Conservation (phyloP, 352 stramenopile genomes). For the Pythium insidiosum region DNA sequence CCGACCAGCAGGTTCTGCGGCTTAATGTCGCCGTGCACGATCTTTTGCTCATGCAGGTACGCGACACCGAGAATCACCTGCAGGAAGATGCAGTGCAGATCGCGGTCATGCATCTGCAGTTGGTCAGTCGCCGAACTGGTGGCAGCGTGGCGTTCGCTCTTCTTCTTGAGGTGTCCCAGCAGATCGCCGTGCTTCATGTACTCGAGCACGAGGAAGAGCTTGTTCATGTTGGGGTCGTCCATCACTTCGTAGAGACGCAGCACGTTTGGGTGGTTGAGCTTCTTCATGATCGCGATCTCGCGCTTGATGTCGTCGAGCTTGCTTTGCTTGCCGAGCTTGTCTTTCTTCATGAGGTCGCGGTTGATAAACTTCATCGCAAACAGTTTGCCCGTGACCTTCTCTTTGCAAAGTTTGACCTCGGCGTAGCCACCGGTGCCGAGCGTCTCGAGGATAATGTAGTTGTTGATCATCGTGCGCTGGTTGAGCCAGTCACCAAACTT, state of each 20-base stretch:
- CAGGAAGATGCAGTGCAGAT: slow-evolving; percentile 63
- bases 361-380: slow-evolving; percentile 88
- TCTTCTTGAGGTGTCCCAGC: slow-evolving; percentile 69
- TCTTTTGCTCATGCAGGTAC: slow-evolving; percentile 85
- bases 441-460: slow-evolving; percentile 88
- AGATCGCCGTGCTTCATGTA: slow-evolving; percentile 89
- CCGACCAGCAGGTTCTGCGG: slow-evolving; percentile 84
- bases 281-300: slow-evolving; percentile 98
- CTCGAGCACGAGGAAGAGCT: slow-evolving; percentile 96
- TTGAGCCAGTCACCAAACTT: slow-evolving; percentile 84
- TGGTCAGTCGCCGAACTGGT: too few relatives aligned
- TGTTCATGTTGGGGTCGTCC: slow-evolving; percentile 91
- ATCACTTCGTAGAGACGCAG: slow-evolving; percentile 94
- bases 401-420: slow-evolving; percentile 87
- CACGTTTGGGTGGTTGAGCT: slow-evolving; percentile 93
- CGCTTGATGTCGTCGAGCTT: slow-evolving; percentile 85
- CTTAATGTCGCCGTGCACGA: slow-evolving; percentile 85
- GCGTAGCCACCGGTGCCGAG: slow-evolving; percentile 86
- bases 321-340: slow-evolving; percentile 72
- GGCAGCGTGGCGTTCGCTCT: slow-evolving; percentile 38
- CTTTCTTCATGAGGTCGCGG: slow-evolving; percentile 81
- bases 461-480: slow-evolving; percentile 89
- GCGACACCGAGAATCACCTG: slow-evolving; percentile 79
- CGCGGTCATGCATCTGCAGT: slow-evolving; percentile 58
- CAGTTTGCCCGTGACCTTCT: slow-evolving; percentile 63